Conservation (phyloP, 257 asterid species). For the Forsythia viridissima region DNA sequence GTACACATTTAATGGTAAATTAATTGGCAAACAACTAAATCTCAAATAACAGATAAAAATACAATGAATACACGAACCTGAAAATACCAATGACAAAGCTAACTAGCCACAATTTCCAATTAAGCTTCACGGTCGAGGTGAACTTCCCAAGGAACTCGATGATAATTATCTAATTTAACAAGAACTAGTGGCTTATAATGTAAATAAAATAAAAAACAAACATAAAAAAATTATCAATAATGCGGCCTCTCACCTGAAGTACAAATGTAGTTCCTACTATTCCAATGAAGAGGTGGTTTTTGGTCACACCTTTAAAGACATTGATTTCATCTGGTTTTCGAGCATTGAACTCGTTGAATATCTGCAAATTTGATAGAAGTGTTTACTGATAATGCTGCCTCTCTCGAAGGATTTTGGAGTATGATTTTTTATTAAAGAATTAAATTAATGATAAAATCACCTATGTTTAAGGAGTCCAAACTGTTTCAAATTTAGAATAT, state of each 20-base stretch:
- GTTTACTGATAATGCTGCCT: slow-evolving; percentile 1
- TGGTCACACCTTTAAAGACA: slow-evolving; percentile 78
- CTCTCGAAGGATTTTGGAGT: background rate
- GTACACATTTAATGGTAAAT: background rate
- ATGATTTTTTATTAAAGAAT: no score
- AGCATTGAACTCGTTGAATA: slow-evolving; percentile 84
- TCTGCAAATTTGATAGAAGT: slow-evolving; percentile 37
- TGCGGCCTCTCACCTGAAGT: slow-evolving; percentile 57
- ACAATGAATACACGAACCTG: slow-evolving; percentile 47
- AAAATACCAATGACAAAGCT: slow-evolving; percentile 62
- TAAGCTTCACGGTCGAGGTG: slow-evolving; percentile 54
- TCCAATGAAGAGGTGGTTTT: slow-evolving; percentile 74
- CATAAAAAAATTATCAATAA: background rate
- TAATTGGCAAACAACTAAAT: no score
- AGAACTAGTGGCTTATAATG: slow-evolving; percentile 9
- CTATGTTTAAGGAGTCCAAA: no score
- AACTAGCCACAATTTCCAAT: slow-evolving; percentile 57
- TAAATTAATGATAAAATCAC: no score
- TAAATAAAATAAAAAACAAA: background rate
- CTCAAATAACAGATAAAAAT: background rate
- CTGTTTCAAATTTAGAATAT: no score
- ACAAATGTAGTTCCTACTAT: slow-evolving; percentile 78
- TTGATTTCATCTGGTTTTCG: slow-evolving; percentile 83
- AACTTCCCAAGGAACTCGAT: slow-evolving; percentile 82
- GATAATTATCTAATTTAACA: slow-evolving; percentile 56